Evolutionary conservation across 2,329 filamentous ascomycete species (phyloP), one percentile per base, ranked within the genome.

Genomic region (Xylaria sp.): DNA sequence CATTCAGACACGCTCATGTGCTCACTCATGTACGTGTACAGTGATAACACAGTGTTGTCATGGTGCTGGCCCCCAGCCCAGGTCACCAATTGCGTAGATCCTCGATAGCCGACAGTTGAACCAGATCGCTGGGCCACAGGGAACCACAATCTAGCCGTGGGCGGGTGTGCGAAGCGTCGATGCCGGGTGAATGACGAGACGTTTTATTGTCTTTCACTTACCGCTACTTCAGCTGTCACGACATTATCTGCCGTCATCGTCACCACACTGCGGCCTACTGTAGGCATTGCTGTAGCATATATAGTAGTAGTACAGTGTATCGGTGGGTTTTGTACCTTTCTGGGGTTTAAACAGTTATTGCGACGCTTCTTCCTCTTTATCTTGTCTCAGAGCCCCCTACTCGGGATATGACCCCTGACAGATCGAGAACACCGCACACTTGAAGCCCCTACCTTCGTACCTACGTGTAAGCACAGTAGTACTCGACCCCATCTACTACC

Each of bases 41-140:
- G 65, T 68, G n/a, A 69, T 47, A 62, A 54, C 51, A 69, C 63
- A 60, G 69, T 69, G 64, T 63, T 62, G 18, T 44, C 0, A 21
- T 44, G 3, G 27, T 60, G 21, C 12, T 29, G 61, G 65, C 54
- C 18, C 37, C 63, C 57, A 37, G 58, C 51, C 65, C 47, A 51
- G 63, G 59, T 59, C 37, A 61, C 61, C 44, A 65, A 58, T n/a
- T 35, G 16, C 51, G 68, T 63, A 65, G 68, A 72, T 75, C 65
- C 72, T 70, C 70, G 76, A 77, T 77, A 77, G 70, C 75, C 75
- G 76, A 70, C 70, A 73, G 74, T 69, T 73, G 74, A 76, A 72
- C 75, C 76, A 77, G 76, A 77, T 77, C 75, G 75, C 70, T 67
- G 76, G 76, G 76, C 71, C 71, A 61, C 48, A 58, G 48, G 55